A percentile compares a stretch with the other conserved stretches of the same genome.
Conservation (phyloP, 2,329 filamentous ascomycete species). For the Ceratocystis cubensis region DNA sequence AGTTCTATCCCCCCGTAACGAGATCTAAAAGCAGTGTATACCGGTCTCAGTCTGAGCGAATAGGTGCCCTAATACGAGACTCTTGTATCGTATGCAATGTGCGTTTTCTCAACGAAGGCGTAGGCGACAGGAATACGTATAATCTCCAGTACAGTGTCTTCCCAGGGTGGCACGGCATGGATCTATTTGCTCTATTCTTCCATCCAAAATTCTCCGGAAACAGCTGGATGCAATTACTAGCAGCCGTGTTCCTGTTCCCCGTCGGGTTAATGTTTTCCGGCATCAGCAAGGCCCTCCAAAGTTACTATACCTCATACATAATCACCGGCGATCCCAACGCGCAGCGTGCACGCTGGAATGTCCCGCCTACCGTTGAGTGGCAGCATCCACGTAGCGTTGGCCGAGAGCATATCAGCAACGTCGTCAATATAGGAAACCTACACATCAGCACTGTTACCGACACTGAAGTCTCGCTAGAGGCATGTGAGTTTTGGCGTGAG, state of each 20-base stretch:
- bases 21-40: constrained; percentile 23
- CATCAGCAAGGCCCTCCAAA: constrained; percentile 31
- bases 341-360: constrained; percentile 25
- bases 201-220: constrained; percentile 26
- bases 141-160: constrained; percentile 33
- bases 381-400: constrained; percentile 25
- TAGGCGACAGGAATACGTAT: constrained; percentile 28
- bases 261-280: constrained; percentile 27
- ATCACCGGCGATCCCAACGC: constrained; percentile 32
- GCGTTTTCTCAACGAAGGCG: constrained; percentile 30
- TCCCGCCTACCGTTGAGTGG: constrained; percentile 30
- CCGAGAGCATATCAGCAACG: constrained; percentile 25
- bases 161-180: constrained; percentile 31
- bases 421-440: constrained; percentile 29
- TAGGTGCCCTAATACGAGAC: constrained; percentile 28
- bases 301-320: constrained; percentile 32
- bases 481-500: constrained; percentile 29
- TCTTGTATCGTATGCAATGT: constrained; percentile 31
- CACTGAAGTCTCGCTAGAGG: constrained; percentile 24
- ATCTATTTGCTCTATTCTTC: constrained; percentile 33
- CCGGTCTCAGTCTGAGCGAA: constrained; percentile 25
- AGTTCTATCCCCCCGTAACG: constrained; percentile 26
- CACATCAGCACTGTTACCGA: constrained; percentile 28
- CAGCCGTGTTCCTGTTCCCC: constrained; percentile 26
- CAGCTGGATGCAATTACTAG: constrained; percentile 24